Evolutionary conservation across 495 filamentous ascomycete genomes (phyloP).

Genomic region (Neurospora sp.): DNA sequence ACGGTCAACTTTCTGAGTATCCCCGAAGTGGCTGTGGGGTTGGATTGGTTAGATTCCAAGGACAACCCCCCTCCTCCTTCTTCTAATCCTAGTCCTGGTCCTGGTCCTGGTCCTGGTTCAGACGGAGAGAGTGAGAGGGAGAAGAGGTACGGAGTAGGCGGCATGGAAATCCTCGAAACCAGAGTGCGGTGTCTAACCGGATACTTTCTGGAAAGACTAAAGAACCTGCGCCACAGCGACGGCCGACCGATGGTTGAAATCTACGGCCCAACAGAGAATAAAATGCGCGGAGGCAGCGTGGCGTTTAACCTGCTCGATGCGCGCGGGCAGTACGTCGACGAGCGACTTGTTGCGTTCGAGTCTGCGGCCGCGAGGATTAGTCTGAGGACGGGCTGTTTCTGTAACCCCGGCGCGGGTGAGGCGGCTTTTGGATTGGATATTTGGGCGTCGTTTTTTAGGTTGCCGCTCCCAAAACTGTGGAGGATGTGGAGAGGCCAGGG

Average conservation of each 20-base stretch:
- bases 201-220: conserved; percentile 39
- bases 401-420: conserved; percentile 47
- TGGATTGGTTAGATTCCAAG: conserved; percentile 26
- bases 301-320: conserved; percentile 44
- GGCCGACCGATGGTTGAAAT: conserved; percentile 36
- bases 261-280: conserved; percentile 39
- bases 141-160: neutral
- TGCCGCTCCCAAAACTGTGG: neutral
- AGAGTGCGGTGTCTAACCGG: conserved; percentile 29
- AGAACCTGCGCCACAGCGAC: conserved; percentile 37
- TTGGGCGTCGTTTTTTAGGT: neutral
- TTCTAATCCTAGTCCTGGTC: neutral
- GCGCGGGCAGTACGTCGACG: conserved; percentile 39
- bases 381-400: conserved; percentile 50
- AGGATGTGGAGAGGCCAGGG: neutral
- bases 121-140: neutral
- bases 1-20: conserved; percentile 51
- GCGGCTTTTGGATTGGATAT: conserved; percentile 11
- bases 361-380: conserved; percentile 35
- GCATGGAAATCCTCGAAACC: conserved; percentile 10
- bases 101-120: neutral
- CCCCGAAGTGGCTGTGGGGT: conserved; percentile 42
- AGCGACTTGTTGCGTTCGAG: conserved; percentile 38
- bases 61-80: neutral
- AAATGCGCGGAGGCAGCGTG: conserved; percentile 46